Evolutionary conservation across 202 grass and related monocot species (phyloP).

Genomic region (Hordeum pubiflorum): DNA sequence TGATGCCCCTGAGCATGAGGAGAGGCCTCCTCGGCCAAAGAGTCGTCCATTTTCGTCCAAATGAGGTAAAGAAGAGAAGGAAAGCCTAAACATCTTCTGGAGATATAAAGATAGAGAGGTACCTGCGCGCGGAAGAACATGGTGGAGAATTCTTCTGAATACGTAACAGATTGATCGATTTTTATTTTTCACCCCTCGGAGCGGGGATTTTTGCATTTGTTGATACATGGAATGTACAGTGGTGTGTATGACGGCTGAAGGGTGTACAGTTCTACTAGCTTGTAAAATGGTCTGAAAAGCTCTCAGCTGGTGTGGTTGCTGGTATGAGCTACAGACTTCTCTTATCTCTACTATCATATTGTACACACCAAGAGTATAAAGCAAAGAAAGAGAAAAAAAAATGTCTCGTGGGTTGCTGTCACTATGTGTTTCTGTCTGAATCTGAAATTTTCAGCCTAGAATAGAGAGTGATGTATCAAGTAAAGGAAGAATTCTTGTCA

Average conservation of each 20-base stretch:
- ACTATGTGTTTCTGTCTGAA: neutral
- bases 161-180: slow-evolving; percentile 27
- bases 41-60: slow-evolving; percentile 38
- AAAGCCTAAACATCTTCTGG: slow-evolving; percentile 13
- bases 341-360: neutral
- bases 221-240: slow-evolving; percentile 16
- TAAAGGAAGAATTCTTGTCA: neutral
- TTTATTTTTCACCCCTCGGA: neutral
- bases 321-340: slow-evolving; percentile 6
- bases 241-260: slow-evolving; percentile 16
- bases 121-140: neutral
- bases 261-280: neutral
- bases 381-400: neutral
- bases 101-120: slow-evolving; percentile 11
- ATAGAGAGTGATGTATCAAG: neutral
- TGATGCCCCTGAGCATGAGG: slow-evolving; percentile 40
- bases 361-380: slow-evolving; percentile 17
- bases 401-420: neutral
- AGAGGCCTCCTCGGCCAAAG: slow-evolving; percentile 27
- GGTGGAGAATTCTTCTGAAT: slow-evolving; percentile 9
- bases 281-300: slow-evolving; percentile 12
- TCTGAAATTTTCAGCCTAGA: neutral
- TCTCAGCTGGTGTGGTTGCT: slow-evolving; percentile 11
- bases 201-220: slow-evolving; percentile 5
- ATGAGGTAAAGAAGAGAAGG: slow-evolving; percentile 20